Evolutionary conservation across 2,329 filamentous ascomycete species (phyloP), one percentile per base, ranked within the genome.

Genomic region (Fonsecaea multimorphosa): DNA sequence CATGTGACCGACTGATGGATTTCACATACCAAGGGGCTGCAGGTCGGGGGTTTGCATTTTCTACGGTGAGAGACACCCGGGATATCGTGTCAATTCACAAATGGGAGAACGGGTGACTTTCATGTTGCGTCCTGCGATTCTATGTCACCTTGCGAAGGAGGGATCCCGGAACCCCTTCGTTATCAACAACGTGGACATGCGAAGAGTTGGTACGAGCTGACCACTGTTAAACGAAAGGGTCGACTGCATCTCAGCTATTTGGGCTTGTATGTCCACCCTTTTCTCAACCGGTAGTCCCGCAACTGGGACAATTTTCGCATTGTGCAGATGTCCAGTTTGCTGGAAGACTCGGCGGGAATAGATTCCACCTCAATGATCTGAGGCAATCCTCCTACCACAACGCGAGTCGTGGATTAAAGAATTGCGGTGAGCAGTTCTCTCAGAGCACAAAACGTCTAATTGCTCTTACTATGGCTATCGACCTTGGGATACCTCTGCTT

Each of bases 1-100:
- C 38, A 31, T 12, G 19, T 49, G 53, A 19, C 38, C 29, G 16
- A 24, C 8, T 19, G 56, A 49, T n/a, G 38, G 14, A 29, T n/a
- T 58, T 34, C 29, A 19, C 56, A 12, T 24, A 34, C 22, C n/a
- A 44, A 31, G 38, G 24, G 8, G 24, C 6, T 8, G 8, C 31
- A 49, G 32, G 56, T 58, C 56, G 38, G 56, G 49, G 27, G 34
- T 31, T 22, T 24, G 44, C 44, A 12, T 12, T 49, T 12, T 12
- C 27, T 24, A 11, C 44, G 19, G 44, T 24, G 44, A 27, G 19
- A 49, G 19, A 49, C 22, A 49, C 7, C 44, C 12, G 9, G 11
- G 11, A 14, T 27, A 5, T 49, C 19, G 27, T 49, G 3, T 49
- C 44, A 8, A 49, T 24, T 11, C 44, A 27, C 11, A 16, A 22